Evolutionary conservation across 805 yeast species (phyloP).

Genomic region (Candida xiaguanensis): DNA sequence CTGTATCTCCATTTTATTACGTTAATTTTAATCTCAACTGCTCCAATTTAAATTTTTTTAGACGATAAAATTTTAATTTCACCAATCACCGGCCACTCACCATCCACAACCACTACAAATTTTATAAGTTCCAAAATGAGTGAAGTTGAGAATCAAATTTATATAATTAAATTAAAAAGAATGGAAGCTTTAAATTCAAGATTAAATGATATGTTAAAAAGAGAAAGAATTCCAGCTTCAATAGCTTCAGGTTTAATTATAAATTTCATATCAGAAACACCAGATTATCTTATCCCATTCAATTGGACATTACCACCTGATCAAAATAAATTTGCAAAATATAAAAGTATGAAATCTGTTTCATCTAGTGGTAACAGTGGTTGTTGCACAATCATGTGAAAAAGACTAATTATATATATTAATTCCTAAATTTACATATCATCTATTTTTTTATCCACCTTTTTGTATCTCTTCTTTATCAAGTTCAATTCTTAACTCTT

Average conservation of each 20-base stretch:
- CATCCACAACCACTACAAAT: no score
- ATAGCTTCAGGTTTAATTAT: slow-evolving; percentile 52
- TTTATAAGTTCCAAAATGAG: slow-evolving; percentile 11
- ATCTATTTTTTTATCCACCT: slow-evolving; percentile 31
- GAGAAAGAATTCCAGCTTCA: slow-evolving; percentile 62
- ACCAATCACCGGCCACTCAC: background rate
- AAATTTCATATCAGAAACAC: slow-evolving; percentile 39
- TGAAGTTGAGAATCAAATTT: slow-evolving; percentile 37
- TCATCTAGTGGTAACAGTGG: slow-evolving; percentile 10
- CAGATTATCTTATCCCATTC: slow-evolving; percentile 45
- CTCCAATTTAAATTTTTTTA: no score
- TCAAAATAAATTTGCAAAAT: slow-evolving; percentile 29
- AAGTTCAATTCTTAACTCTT: slow-evolving; percentile 45
- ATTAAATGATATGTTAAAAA: slow-evolving; percentile 46
- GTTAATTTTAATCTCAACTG: no score
- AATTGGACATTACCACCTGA: slow-evolving; percentile 39
- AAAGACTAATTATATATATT: slow-evolving; percentile 1
- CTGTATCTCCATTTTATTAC: background rate
- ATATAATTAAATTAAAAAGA: slow-evolving; percentile 56
- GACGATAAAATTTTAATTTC: no score
- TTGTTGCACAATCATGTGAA: slow-evolving; percentile 30
- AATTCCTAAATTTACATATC: background rate
- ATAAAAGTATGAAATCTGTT: slow-evolving; percentile 14
- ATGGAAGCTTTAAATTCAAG: slow-evolving; percentile 54
- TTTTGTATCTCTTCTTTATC: slow-evolving; percentile 43